These are phyloP conservation scores for Yueomyces sinensis DNA, from an alignment of 805 yeast species.

Conservation along the genomic window DNA sequence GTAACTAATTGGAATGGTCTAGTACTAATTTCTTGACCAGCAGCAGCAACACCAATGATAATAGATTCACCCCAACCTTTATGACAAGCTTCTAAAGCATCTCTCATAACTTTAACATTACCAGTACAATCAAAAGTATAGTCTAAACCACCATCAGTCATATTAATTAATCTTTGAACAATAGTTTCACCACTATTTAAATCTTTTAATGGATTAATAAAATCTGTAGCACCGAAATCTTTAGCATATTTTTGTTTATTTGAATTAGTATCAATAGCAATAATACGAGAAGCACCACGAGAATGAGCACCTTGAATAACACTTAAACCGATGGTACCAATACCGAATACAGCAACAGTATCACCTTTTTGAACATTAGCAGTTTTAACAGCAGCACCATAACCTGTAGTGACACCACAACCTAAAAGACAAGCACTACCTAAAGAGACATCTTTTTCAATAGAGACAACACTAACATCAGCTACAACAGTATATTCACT, in stretches of 20 bases:
- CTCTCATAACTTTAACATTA: constrained; percentile 87
- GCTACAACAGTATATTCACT: constrained; percentile 97
- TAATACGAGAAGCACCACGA: constrained; percentile 68
- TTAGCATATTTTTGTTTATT: constrained; percentile 74
- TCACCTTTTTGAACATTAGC: constrained; percentile 83
- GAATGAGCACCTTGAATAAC: constrained; percentile 90
- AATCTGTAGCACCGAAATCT: constrained; percentile 92
- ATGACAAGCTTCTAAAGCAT: constrained; percentile 93
- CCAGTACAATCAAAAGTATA: constrained; percentile 98
- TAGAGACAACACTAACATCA: constrained; percentile 90
- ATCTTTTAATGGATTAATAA: constrained; percentile 64
- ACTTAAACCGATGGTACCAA: constrained; percentile 94
- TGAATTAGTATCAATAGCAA: constrained; percentile 80
- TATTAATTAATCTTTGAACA: constrained; percentile 70
- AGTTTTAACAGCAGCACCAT: constrained; percentile 92
- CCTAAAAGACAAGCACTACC: constrained; percentile 89
- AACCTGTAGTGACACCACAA: constrained; percentile 97
- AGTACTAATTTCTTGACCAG: constrained; percentile 92
- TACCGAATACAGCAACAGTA: constrained; percentile 92
- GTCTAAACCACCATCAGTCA: constrained; percentile 96
- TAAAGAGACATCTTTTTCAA: constrained; percentile 69
- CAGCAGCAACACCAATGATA: constrained; percentile 96
- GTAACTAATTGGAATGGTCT: constrained; percentile 98
- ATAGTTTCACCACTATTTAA: constrained; percentile 61
- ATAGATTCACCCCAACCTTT: constrained; percentile 98